Evolutionary conservation across 1,284 basidiomycete species (phyloP).

Genomic region (Termitomyces sp.): DNA sequence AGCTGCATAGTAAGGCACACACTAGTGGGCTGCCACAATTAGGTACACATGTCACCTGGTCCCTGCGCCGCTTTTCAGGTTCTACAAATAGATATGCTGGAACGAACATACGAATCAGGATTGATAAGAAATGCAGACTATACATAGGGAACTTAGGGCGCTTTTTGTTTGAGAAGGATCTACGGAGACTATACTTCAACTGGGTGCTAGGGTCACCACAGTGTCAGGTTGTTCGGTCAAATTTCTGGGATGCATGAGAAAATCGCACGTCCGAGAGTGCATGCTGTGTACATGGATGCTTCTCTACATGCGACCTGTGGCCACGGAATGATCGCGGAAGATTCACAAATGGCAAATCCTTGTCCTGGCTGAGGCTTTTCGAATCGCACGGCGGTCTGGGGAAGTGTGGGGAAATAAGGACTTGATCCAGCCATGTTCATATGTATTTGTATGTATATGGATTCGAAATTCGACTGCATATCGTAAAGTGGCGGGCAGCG

Average conservation of each 20-base stretch:
- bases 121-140: not conserved
- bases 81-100: not conserved
- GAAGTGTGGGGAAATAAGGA: constrained; percentile 1
- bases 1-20: not conserved
- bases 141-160: not conserved
- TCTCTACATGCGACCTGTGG: not conserved
- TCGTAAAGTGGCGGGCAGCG: not conserved
- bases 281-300: not conserved
- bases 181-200: not conserved
- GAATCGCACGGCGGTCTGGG: not conserved
- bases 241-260: not conserved
- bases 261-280: not conserved
- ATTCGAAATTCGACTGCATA: not conserved
- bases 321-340: not conserved
- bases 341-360: not conserved
- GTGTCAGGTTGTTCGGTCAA: not conserved
- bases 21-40: not conserved
- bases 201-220: too few species aligned
- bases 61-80: not conserved
- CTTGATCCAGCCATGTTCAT: not conserved
- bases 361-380: not conserved
- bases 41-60: not conserved
- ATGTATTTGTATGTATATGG: not conserved
- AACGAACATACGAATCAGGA: not conserved
- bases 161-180: not conserved